phyloP scores from a whole-genome alignment of 768 basidiomycete genomes.

The Leccinum uliginosum region DNA sequence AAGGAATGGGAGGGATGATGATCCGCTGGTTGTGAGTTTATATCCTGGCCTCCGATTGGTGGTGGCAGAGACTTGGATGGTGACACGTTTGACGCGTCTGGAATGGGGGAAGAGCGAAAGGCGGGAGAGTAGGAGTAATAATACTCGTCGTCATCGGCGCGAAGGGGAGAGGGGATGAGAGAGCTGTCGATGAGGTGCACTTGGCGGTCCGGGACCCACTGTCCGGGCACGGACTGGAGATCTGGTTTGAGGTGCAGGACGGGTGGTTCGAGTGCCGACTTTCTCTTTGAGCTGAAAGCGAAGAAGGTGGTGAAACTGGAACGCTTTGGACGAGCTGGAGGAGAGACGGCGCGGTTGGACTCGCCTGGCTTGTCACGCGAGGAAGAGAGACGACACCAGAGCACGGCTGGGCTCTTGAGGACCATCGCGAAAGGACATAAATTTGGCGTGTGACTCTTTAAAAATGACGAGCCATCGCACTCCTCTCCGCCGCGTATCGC shows the following conservation, averaged over 20 bases:
- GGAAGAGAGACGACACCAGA: slow-evolving; percentile 32
- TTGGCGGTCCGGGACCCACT: slow-evolving; percentile 14
- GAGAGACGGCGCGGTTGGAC: slow-evolving; percentile 30
- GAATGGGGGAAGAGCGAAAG: slow-evolving; percentile 13
- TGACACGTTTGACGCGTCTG: slow-evolving; percentile 10
- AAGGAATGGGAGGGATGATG: slow-evolving; percentile 17
- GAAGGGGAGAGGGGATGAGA: slow-evolving; percentile 19
- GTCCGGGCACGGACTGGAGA: slow-evolving; percentile 8
- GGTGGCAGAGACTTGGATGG: slow-evolving; percentile 15
- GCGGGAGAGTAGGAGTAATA: slow-evolving; percentile 46
- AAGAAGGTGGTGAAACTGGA: slow-evolving; percentile 37
- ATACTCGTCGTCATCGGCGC: slow-evolving; percentile 41
- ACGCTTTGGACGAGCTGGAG: slow-evolving; percentile 33
- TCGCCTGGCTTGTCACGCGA: slow-evolving; percentile 49
- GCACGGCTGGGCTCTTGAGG: slow-evolving; percentile 28
- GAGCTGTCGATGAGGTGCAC: slow-evolving; percentile 11
- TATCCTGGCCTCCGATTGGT: slow-evolving; percentile 4
- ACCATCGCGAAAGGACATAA: too few species aligned
- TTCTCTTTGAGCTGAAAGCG: slow-evolving; percentile 26
- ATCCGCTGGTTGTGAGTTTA: slow-evolving; percentile 11
- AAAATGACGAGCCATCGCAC: slow-evolving; percentile 44
- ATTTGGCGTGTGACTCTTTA: too few species aligned
- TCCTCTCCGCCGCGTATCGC: slow-evolving; percentile 85
- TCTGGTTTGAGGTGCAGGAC: slow-evolving; percentile 13
- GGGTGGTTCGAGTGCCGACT: slow-evolving; percentile 18